Evolutionary conservation across 1,139 yeast genomes (phyloP).

Genomic region (Meyerozyma athensensis): DNA sequence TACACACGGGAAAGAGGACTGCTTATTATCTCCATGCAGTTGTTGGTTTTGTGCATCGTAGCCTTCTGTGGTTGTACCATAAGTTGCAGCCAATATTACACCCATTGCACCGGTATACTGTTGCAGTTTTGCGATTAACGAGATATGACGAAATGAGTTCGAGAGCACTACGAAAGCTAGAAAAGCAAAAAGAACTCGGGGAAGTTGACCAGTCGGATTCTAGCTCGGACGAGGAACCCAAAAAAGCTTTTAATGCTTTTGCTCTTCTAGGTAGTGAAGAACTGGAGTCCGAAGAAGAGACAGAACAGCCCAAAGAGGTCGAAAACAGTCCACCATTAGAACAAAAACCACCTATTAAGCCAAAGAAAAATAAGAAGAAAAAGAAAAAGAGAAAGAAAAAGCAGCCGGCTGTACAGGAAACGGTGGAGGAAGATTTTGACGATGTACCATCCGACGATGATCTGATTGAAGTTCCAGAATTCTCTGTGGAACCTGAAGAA

Average conservation of each 20-base stretch:
- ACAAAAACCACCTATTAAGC: conserved; percentile 1
- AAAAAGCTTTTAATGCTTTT: conserved; percentile 45
- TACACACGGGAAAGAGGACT: background rate
- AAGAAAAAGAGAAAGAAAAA: conserved; percentile 14
- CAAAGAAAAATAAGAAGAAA: conserved; percentile 12
- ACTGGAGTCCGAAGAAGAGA: conserved; percentile 13
- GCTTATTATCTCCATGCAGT: background rate
- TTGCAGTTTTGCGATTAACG: background rate
- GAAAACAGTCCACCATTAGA: conserved; percentile 1
- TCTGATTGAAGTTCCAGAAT: background rate
- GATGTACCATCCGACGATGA: background rate
- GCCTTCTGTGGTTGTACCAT: background rate
- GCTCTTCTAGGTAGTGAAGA: conserved; percentile 41
- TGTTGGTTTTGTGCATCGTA: background rate
- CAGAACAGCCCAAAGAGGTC: conserved; percentile 13
- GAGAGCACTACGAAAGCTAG: conserved; percentile 55
- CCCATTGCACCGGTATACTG: background rate
- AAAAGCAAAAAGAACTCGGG: conserved; percentile 34
- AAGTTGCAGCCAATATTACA: background rate
- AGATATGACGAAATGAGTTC: conserved; percentile 50
- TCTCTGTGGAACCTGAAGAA: background rate
- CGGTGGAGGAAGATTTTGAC: background rate
- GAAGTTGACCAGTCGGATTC: conserved; percentile 12
- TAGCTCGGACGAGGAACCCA: conserved; percentile 7
- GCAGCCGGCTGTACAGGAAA: conserved; percentile 1